Percentiles rank a stretch among this genome's conserved stretches.
Evolutionary conservation across 169 alveolate species (phyloP).

Genomic region (Eimeria acervulina): DNA sequence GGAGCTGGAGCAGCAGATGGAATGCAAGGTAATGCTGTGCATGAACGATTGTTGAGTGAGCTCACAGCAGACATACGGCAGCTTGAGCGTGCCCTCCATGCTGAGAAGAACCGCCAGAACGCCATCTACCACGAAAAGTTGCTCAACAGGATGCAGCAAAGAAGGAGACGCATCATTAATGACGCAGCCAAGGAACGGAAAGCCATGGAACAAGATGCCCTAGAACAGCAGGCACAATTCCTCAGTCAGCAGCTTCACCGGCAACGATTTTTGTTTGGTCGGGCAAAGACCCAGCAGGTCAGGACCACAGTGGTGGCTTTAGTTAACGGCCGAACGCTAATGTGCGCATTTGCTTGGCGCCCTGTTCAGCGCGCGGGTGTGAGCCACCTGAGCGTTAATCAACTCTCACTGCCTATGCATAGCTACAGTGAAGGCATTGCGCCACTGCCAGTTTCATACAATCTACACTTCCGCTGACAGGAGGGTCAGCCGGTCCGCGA

Average conservation of each 20-base stretch:
- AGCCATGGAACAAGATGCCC: slow-evolving; percentile 46
- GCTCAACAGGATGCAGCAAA: slow-evolving; percentile 54
- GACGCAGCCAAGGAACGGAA: slow-evolving; percentile 61
- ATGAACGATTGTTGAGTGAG: slow-evolving; percentile 50
- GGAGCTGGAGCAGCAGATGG: background rate
- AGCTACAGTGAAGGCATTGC: background rate
- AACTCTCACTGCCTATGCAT: background rate
- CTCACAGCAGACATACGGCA: slow-evolving; percentile 63
- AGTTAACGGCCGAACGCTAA: background rate
- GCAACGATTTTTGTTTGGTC: slow-evolving; percentile 51
- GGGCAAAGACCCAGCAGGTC: slow-evolving; percentile 66
- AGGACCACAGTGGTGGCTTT: background rate
- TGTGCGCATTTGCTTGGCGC: background rate
- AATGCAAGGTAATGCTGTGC: background rate
- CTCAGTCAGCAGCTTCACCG: slow-evolving; percentile 73
- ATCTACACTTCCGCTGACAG: background rate
- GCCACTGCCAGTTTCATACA: background rate
- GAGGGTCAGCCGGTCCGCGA: background rate
- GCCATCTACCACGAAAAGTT: slow-evolving; percentile 14
- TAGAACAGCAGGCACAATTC: slow-evolving; percentile 60
- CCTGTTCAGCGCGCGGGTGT: background rate
- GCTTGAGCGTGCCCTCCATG: slow-evolving; percentile 26
- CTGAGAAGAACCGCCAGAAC: slow-evolving; percentile 63
- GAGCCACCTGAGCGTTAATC: background rate
- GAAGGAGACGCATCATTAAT: slow-evolving; percentile 27